Conservation (phyloP, 305 asterid genomes). For the Solanum hybrid region DNA sequence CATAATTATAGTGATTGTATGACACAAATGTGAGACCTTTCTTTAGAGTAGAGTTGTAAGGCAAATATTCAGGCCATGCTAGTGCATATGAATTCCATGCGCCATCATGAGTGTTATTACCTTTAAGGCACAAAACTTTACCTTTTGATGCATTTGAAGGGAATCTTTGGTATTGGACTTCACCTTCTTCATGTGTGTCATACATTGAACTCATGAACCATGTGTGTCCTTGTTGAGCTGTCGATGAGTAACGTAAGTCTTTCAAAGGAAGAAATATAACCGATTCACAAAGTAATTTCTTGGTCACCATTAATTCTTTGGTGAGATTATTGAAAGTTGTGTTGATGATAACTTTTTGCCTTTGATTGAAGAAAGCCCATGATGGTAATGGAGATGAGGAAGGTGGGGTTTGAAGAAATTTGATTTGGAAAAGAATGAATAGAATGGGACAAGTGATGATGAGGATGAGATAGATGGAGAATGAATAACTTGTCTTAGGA, state of each 20-base stretch:
- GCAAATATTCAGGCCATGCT: constrained; percentile 52
- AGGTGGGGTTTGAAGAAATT: constrained; percentile 20
- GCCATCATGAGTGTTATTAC: constrained; percentile 49
- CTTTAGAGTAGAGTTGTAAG: constrained; percentile 33
- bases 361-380: constrained; percentile 19
- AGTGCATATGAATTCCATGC: constrained; percentile 62
- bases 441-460: constrained; percentile 18
- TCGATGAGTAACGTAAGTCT: constrained; percentile 48
- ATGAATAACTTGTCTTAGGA: constrained; percentile 8
- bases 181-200: constrained; percentile 49
- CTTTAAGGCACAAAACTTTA: constrained; percentile 48
- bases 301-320: constrained; percentile 12
- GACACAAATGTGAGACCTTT: constrained; percentile 52
- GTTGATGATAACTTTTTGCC: constrained; percentile 13
- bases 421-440: constrained; percentile 32
- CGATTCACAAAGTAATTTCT: constrained; percentile 25
- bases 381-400: constrained; percentile 7
- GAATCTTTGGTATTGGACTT: constrained; percentile 49
- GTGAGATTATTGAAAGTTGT: constrained; percentile 10
- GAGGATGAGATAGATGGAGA: constrained; percentile 21
- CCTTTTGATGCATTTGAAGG: constrained; percentile 43
- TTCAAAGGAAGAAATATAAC: constrained; percentile 69
- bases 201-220: constrained; percentile 83
- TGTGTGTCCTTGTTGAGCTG: constrained; percentile 59
- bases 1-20: constrained; percentile 51